A percentile compares a stretch with the other conserved stretches of the same genome.
phyloP scores from a whole-genome alignment of 116 monocot species.

The Dioscorea cayenensis region DNA sequence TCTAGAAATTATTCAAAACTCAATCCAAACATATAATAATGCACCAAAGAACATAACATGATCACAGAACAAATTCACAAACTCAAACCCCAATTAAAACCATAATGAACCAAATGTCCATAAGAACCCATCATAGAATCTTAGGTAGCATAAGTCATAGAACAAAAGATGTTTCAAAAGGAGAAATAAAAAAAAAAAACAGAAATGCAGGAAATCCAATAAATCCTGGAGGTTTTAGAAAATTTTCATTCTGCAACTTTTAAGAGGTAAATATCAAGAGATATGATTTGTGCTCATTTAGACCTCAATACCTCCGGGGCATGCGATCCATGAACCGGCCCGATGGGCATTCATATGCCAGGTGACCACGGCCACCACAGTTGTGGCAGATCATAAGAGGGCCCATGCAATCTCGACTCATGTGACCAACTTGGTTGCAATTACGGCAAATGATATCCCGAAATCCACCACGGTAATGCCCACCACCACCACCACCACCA shows the following conservation, averaged over 20 bases:
- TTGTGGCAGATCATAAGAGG: constrained; percentile 77
- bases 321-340: constrained; percentile 67
- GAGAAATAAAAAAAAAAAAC: neutral
- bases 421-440: constrained; percentile 74
- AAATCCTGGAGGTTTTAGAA: neutral
- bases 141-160: no score
- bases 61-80: no score
- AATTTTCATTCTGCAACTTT: neutral
- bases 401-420: constrained; percentile 61
- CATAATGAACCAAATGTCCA: no score
- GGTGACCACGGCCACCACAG: constrained; percentile 90
- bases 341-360: constrained; percentile 91
- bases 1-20: no score
- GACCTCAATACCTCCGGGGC: constrained; percentile 21
- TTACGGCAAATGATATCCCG: constrained; percentile 54
- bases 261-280: neutral
- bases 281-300: no score
- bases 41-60: no score
- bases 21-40: no score
- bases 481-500: constrained; percentile 12
- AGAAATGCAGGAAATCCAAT: neutral
- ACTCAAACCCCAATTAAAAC: no score
- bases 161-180: neutral
- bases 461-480: constrained; percentile 21
- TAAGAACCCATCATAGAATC: no score